A percentile compares a stretch with the other conserved stretches of the same genome.
These are phyloP conservation scores for Fragilariopsis cylindrus DNA, from an alignment of 108 stramenopile species.

Conservation along the genomic window DNA sequence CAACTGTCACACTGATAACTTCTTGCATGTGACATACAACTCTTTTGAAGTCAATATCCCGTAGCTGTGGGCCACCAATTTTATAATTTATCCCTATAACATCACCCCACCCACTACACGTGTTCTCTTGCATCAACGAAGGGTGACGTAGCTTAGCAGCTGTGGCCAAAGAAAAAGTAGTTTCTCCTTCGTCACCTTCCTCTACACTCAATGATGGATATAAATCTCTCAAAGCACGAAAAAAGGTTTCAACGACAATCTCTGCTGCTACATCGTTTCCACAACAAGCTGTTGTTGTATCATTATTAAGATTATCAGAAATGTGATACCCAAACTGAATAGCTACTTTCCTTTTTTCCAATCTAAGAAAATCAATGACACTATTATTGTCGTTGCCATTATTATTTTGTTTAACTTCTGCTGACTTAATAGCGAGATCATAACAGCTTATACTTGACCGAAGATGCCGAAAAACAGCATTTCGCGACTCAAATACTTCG, in stretches of 20 bases:
- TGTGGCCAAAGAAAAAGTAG: neutral
- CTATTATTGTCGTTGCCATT: neutral
- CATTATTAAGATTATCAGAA: neutral
- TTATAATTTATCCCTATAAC: conserved; percentile 20
- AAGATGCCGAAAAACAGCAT: conserved; percentile 77
- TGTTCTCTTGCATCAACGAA: conserved; percentile 58
- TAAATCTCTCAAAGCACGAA: neutral
- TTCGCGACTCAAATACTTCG: conserved; percentile 52
- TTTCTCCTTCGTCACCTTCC: conserved; percentile 27
- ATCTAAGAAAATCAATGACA: neutral
- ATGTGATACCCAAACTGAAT: conserved; percentile 27
- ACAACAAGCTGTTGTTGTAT: neutral
- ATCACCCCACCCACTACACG: conserved; percentile 36
- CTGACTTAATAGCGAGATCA: neutral
- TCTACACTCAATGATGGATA: conserved; percentile 39
- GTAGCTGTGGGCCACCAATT: neutral
- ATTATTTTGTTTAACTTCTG: neutral
- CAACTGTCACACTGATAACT: neutral
- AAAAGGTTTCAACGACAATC: neutral
- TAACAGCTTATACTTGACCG: conserved; percentile 22
- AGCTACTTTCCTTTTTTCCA: conserved; percentile 7
- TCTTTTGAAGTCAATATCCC: conserved; percentile 9
- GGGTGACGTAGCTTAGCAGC: conserved; percentile 48
- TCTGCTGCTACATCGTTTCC: neutral
- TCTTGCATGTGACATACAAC: neutral